Percentiles rank a stretch among this genome's conserved stretches.
Evolutionary conservation across 2,329 filamentous ascomycete species (phyloP).

Genomic region (Aureobasidium sp.): DNA sequence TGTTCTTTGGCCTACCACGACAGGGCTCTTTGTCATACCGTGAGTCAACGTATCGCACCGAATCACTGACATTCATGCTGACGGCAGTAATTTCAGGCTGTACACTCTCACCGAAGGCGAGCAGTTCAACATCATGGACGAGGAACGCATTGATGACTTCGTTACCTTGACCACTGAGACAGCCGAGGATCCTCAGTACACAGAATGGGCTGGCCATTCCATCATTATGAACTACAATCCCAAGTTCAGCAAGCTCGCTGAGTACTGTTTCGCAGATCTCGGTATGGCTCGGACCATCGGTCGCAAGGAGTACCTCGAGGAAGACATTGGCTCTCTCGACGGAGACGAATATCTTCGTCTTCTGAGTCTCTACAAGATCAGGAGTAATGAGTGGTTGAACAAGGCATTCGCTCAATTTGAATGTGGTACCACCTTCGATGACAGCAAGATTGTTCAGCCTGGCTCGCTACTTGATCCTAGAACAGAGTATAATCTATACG

Average conservation of each 20-base stretch:
- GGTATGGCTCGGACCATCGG: not conserved
- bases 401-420: not conserved
- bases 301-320: not conserved
- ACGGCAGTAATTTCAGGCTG: not conserved
- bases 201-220: not conserved
- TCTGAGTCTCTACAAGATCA: not conserved
- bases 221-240: not conserved
- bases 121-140: not conserved
- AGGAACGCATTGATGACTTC: not conserved
- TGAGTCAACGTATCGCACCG: no score
- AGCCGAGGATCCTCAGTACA: no score
- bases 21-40: not conserved
- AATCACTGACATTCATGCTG: not conserved
- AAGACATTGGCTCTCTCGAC: not conserved
- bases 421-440: not conserved
- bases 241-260: not conserved
- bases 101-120: not conserved
- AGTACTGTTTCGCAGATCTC: not conserved
- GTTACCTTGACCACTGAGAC: not conserved
- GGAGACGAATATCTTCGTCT: conserved; percentile 9
- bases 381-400: not conserved
- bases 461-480: no score
- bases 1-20: not conserved
- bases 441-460: not conserved
- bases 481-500: no score